Evolutionary conservation across 2,329 filamentous ascomycete genomes (phyloP).

Genomic region (Lachnellula willkommii): DNA sequence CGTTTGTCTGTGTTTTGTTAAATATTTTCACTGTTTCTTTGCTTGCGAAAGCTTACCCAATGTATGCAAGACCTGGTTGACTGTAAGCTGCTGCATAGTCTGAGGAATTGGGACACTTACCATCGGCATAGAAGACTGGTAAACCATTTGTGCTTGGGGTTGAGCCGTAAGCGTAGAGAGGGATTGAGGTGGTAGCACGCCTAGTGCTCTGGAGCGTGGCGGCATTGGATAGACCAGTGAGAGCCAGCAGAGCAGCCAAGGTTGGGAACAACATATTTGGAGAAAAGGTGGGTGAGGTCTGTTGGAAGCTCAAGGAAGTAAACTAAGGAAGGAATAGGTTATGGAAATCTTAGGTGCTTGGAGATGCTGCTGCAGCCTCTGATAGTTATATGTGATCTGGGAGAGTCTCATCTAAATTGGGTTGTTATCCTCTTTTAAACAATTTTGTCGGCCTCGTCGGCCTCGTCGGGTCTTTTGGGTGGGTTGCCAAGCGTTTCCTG

Average conservation of each 20-base stretch:
- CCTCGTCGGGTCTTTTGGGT: neutral
- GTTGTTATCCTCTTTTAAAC: neutral
- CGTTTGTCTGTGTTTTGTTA: neutral
- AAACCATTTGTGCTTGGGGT: conserved; percentile 24
- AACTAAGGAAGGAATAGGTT: conserved; percentile 1
- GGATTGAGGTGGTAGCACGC: conserved; percentile 2
- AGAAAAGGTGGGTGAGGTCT: conserved; percentile 1
- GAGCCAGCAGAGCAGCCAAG: conserved; percentile 7
- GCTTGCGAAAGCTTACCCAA: conserved; percentile 17
- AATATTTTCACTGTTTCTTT: neutral
- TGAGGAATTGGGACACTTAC: conserved; percentile 20
- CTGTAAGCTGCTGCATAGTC: neutral
- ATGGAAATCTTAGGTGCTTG: neutral
- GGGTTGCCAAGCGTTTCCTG: neutral
- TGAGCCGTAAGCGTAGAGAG: conserved; percentile 31
- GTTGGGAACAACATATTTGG: conserved; percentile 12
- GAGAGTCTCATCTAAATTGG: neutral
- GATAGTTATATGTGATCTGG: neutral
- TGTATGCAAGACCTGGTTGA: conserved; percentile 31
- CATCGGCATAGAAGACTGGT: conserved; percentile 32
- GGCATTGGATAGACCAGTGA: conserved; percentile 5
- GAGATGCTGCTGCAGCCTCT: neutral
- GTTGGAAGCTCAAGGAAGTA: neutral
- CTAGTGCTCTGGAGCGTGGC: conserved; percentile 4
- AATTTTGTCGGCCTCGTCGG: neutral